Percentiles rank a stretch among this genome's conserved stretches.
phyloP scores from a whole-genome alignment of 1,284 basidiomycete species.

The Boletus holoroseus region DNA sequence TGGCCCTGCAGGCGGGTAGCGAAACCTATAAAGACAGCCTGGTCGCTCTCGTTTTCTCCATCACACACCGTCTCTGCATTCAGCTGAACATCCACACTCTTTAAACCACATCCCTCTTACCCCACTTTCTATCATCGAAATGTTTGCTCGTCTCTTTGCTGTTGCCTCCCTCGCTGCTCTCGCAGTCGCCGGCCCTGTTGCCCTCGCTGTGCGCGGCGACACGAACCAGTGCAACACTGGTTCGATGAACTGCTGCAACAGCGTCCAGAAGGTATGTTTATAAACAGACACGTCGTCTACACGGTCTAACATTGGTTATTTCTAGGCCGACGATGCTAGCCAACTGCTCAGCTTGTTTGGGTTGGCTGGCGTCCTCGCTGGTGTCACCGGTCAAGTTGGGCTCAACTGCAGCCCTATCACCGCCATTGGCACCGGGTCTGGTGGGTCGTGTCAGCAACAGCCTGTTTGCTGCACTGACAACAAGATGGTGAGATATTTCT shows the following conservation, averaged over 20 bases:
- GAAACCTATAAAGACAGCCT: slow-evolving; percentile 13
- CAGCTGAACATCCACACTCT: slow-evolving; percentile 10
- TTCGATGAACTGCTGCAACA: slow-evolving; percentile 12
- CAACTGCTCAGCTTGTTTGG: accelerated
- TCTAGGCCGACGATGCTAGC: background rate
- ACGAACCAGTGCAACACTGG: slow-evolving; percentile 12
- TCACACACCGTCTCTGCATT: background rate
- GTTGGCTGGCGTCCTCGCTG: background rate
- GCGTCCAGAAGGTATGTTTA: slow-evolving; percentile 1
- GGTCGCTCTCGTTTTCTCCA: background rate
- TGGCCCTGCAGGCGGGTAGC: background rate
- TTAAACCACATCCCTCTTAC: background rate
- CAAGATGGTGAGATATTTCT: slow-evolving; percentile 8
- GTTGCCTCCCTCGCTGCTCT: slow-evolving; percentile 19
- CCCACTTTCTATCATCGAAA: slow-evolving; percentile 4
- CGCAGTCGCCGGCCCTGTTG: slow-evolving; percentile 11
- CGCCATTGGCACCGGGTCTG: slow-evolving; percentile 1
- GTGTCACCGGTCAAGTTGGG: slow-evolving; percentile 4
- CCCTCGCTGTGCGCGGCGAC: background rate
- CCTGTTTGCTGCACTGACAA: slow-evolving; percentile 31
- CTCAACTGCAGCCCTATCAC: slow-evolving; percentile 1
- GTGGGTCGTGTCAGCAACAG: slow-evolving; percentile 14
- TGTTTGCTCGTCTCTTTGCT: slow-evolving; percentile 25
- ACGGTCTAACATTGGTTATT: background rate
- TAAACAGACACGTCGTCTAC: accelerated